A percentile compares a stretch with the other conserved stretches of the same genome.
Conservation (phyloP, 805 yeast genomes). For the Nakazawaea ambrosiae region DNA sequence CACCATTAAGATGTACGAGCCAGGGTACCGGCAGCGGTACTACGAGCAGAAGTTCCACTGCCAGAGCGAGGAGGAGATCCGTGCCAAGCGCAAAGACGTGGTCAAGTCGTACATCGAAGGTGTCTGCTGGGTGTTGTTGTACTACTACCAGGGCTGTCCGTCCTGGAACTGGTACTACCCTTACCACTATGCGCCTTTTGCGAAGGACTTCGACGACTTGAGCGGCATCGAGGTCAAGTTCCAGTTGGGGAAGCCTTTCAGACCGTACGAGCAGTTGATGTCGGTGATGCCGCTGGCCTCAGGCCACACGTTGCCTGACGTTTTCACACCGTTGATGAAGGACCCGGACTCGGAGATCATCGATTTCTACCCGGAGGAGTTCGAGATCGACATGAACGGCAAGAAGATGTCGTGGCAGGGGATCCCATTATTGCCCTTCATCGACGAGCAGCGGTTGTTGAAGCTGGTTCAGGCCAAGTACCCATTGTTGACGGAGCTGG, state of each 20-base stretch:
- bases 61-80: constrained; percentile 44
- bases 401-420: constrained; percentile 95
- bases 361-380: constrained; percentile 86
- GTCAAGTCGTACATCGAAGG: constrained; percentile 83
- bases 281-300: constrained; percentile 93
- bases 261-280: constrained; percentile 92
- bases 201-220: constrained; percentile 68
- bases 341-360: constrained; percentile 74
- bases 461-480: constrained; percentile 62
- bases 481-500: constrained; percentile 56
- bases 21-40: constrained; percentile 81
- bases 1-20: constrained; percentile 68
- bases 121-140: constrained; percentile 90
- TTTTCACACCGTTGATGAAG: constrained; percentile 77
- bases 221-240: constrained; percentile 49
- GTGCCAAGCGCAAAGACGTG: constrained; percentile 47
- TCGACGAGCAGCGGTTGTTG: constrained; percentile 73
- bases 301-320: constrained; percentile 75
- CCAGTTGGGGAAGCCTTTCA: constrained; percentile 67
- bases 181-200: constrained; percentile 97
- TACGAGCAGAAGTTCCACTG: constrained; percentile 69
- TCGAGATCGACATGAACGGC: constrained; percentile 92
- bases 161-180: constrained; percentile 99
- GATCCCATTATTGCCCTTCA: constrained; percentile 82
- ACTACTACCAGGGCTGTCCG: constrained; percentile 96